phyloP scores from a whole-genome alignment of 176 grass and related monocot genomes.

The Alloteropsis semialata region DNA sequence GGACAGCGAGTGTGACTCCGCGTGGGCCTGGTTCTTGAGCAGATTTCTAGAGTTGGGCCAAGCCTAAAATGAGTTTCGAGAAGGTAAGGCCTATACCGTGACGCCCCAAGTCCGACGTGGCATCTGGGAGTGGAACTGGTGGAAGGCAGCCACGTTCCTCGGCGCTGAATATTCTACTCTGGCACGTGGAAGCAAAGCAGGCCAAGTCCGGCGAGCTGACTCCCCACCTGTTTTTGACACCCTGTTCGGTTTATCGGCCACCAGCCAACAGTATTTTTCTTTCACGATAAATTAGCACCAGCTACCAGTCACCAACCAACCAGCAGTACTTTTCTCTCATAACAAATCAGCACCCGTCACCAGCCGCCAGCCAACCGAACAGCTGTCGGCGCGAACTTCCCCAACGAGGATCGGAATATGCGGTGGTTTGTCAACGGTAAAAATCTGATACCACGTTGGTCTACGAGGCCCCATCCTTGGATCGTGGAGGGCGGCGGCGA shows the following conservation, averaged over 20 bases:
- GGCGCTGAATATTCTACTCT: not conserved
- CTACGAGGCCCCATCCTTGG: no score
- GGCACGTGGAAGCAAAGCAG: not conserved
- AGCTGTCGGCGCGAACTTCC: no score
- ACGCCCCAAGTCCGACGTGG: not conserved
- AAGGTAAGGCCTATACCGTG: not conserved
- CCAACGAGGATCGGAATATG: no score
- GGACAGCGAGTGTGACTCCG: not conserved
- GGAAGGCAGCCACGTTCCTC: not conserved
- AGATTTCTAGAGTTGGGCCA: not conserved
- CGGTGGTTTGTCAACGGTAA: no score
- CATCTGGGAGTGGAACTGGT: not conserved
- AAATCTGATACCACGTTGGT: no score
- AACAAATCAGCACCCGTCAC: no score
- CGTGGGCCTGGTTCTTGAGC: not conserved
- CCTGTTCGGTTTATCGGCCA: not conserved
- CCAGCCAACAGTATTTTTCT: not conserved
- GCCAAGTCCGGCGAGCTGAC: not conserved
- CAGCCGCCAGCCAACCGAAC: no score
- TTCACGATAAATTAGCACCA: no score
- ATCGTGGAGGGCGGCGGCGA: not conserved
- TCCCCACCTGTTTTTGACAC: not conserved
- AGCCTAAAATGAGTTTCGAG: not conserved
- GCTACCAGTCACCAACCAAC: no score
- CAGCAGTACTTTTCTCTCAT: no score